Evolutionary conservation across 495 filamentous ascomycete genomes (phyloP), one percentile per base, ranked within the genome.

Genomic region (Penicillium daleae): DNA sequence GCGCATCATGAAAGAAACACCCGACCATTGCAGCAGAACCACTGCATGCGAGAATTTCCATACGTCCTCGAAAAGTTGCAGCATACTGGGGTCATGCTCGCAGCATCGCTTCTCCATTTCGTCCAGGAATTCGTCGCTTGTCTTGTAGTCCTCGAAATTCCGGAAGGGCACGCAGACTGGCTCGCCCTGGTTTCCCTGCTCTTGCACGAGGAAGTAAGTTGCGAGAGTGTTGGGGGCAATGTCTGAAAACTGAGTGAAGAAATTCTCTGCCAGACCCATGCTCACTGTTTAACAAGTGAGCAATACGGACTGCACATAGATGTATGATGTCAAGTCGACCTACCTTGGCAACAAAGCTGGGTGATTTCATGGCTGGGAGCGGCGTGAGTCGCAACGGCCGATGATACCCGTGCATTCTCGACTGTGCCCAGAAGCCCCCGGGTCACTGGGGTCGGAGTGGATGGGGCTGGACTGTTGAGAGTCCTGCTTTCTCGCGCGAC

Each of bases 121-220:
- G 1, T 54, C 46, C 15, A 72, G 39, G 51, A 72, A 72, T 0
- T 57, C 33, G 9, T 26, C 24, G 2, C 63, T 17, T 8, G 60
- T 56, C 12, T 6, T 6, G 55, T 63, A 72, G 4, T 49, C 37
- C 21, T 62, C 44, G 56, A 56, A 42, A n/a, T 39, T 56, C 10
- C 24, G 33, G 24, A 62, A 72, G 9, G 62, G 58, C 7, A 70
- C 44, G 58, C 62, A 67, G 17, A 68, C 62, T 4, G 62, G 57
- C 26, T 53, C 27, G 9, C 6, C 19, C 12, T n/a, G 22, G 54
- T 37, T 53, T 53, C 61, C 8, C 15, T 57, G 21, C 40, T 72
- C 62, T 13, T 24, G 53, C 6, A 70, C 58, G 15, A 70, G 54
- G 57, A 70, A 72, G 33, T 19, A 61, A n/a, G 62, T 63, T 6